Conservation (phyloP, 805 yeast genomes). For the Saccharomycopsis selenospora region DNA sequence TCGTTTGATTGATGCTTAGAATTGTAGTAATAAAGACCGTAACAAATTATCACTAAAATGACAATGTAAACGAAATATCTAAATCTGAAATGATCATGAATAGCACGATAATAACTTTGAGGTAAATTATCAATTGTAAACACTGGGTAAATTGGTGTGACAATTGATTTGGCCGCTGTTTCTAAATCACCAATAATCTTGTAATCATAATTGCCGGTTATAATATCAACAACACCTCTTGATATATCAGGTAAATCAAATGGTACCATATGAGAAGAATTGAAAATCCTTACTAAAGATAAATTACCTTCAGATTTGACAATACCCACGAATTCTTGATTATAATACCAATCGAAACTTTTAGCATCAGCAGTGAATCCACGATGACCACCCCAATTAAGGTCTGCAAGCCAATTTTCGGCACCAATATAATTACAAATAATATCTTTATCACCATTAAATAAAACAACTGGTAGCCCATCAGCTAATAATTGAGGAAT, state of each 20-base stretch:
- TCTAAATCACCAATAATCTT: constrained; percentile 21
- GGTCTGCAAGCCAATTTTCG: constrained; percentile 50
- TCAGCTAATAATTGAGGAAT: constrained; percentile 58
- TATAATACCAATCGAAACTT: constrained; percentile 38
- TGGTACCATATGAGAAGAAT: constrained; percentile 79
- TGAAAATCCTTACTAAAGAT: constrained; percentile 52
- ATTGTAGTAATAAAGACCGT: constrained; percentile 19
- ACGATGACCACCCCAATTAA: constrained; percentile 55
- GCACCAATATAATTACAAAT: constrained; percentile 82
- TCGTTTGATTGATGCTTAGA: constrained; percentile 4
- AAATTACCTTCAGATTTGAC: constrained; percentile 48
- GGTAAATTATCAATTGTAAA: background rate
- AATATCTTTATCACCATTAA: constrained; percentile 83
- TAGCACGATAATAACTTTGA: background rate
- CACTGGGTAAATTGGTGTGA: constrained; percentile 18
- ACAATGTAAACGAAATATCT: constrained; percentile 14
- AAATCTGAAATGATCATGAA: constrained; percentile 11
- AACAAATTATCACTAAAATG: constrained; percentile 9
- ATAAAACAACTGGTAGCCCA: constrained; percentile 56
- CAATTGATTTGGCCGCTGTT: constrained; percentile 3
- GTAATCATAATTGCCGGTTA: constrained; percentile 30
- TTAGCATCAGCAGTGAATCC: constrained; percentile 36
- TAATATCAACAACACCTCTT: constrained; percentile 49
- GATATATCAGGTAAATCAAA: constrained; percentile 56
- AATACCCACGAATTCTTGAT: constrained; percentile 34